These are phyloP conservation scores for Deuterostichococcus epilithicus DNA, from an alignment of 139 green algal species.

Conservation along the genomic window DNA sequence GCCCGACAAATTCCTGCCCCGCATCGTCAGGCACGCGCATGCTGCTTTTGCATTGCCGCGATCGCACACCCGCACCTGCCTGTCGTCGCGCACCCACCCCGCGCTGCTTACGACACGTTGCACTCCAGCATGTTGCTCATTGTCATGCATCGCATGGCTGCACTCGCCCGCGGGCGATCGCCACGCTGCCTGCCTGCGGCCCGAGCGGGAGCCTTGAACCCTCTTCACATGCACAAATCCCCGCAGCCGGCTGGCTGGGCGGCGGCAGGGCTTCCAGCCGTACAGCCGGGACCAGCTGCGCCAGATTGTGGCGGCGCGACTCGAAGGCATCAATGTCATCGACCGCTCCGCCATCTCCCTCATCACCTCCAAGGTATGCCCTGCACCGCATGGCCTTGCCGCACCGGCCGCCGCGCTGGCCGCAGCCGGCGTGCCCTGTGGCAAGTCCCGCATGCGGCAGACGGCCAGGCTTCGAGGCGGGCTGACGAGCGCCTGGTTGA, in stretches of 20 bases:
- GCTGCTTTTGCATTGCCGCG: not conserved
- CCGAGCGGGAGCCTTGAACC: not conserved
- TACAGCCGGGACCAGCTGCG: slow-evolving; percentile 70
- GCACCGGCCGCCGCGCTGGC: too few species aligned
- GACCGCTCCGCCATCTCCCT: slow-evolving; percentile 41
- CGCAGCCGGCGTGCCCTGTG: too few species aligned
- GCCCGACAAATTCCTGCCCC: slow-evolving; percentile 86
- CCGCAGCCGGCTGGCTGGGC: slow-evolving; percentile 46
- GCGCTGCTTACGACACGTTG: not conserved
- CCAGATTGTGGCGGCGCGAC: slow-evolving; percentile 67
- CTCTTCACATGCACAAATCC: not conserved
- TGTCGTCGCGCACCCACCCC: not conserved
- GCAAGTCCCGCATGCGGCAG: not conserved
- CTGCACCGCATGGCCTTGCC: too few species aligned
- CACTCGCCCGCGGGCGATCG: too few species aligned
- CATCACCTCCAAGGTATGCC: slow-evolving; percentile 54
- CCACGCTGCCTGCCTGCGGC: slow-evolving; percentile 8
- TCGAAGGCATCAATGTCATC: slow-evolving; percentile 46
- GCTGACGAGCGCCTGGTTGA: not conserved
- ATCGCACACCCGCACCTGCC: slow-evolving; percentile 17
- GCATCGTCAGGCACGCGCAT: slow-evolving; percentile 62
- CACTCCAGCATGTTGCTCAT: too few species aligned
- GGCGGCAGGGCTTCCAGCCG: slow-evolving; percentile 74
- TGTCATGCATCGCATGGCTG: too few species aligned
- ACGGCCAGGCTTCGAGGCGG: not conserved